These are phyloP conservation scores for Colletotrichum noveboracense DNA, from an alignment of 2,329 filamentous ascomycete genomes.

Conservation along the genomic window DNA sequence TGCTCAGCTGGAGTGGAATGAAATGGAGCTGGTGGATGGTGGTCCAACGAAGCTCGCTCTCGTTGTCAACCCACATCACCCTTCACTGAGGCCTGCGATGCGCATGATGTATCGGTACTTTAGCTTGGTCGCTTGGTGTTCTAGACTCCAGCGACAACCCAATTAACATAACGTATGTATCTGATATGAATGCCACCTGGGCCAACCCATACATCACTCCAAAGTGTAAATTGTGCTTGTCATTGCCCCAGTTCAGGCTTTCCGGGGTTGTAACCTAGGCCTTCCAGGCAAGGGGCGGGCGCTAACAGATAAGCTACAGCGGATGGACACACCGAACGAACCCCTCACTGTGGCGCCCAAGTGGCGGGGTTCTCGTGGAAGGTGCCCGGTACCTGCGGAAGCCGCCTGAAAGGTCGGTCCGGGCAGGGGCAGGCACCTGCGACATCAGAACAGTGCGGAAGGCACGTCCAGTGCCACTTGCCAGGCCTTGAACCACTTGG, in stretches of 20 bases:
- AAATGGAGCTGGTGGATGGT: background rate
- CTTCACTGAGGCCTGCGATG: background rate
- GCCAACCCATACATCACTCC: background rate
- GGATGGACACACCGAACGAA: background rate
- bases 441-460: background rate
- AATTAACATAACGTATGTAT: background rate
- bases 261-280: background rate
- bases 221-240: background rate
- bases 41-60: background rate
- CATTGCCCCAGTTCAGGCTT: background rate
- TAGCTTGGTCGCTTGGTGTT: background rate
- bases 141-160: background rate
- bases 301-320: background rate
- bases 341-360: background rate
- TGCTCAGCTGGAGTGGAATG: background rate
- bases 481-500: slow-evolving; percentile 17
- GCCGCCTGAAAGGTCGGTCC: background rate
- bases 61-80: background rate
- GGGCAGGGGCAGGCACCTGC: background rate
- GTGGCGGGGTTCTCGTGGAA: background rate
- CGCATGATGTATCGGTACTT: background rate
- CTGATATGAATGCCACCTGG: background rate
- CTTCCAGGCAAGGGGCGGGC: background rate
- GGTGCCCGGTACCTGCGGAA: background rate
- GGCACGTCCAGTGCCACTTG: background rate